Evolutionary conservation across 495 filamentous ascomycete species (phyloP), one percentile per base, ranked within the genome.

Genomic region (Rostrohypoxylon terebratum): DNA sequence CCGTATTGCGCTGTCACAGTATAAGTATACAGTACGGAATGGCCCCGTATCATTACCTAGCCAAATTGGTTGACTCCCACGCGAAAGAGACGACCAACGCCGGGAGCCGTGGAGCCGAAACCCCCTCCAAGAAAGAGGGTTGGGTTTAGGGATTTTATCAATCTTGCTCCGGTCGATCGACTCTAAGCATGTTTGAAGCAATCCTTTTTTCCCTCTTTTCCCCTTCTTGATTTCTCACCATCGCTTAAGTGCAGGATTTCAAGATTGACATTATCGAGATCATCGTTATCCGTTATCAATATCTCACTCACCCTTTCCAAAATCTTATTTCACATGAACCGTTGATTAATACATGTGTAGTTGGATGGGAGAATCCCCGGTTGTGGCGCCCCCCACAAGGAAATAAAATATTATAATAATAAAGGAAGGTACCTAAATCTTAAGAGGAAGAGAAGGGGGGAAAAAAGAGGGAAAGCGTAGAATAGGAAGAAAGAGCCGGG

Each of bases 81-180:
- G 71, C 71, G 71, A 74, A 60, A 69, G 61, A 63, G 71, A 74
- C 71, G 63, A 69, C 71, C 66, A 74, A 42, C 71, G 66, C 71
- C 71, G 71, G 71, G 66, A 74, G 71, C 71, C 71, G 71, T 74
- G 62, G 66, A 74, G 71, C 71, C 71, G 71, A 74, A 66, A 57
- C 60, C 65, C 65, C 71, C 62, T 45, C 23, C 31, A 47, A 34
- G 36, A n/a, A 59, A 63, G 34, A 63, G 54, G 44, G 63, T 68
- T 65, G 55, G 58, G 71, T 69, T 63, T 69, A 58, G 45, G 71
- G 53, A 66, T 62, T 44, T 74, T 65, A 55, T 57, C 58, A 74
- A 61, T 54, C 50, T 66, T 23, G 50, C 58, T 66, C 62, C 50
- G 62, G 51, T 69, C 51, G 48, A 69, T 69, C 62, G 36, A 59